Conservation (phyloP, 228 moss, liverwort and hornwort species). For the Sphagnum fallax region DNA sequence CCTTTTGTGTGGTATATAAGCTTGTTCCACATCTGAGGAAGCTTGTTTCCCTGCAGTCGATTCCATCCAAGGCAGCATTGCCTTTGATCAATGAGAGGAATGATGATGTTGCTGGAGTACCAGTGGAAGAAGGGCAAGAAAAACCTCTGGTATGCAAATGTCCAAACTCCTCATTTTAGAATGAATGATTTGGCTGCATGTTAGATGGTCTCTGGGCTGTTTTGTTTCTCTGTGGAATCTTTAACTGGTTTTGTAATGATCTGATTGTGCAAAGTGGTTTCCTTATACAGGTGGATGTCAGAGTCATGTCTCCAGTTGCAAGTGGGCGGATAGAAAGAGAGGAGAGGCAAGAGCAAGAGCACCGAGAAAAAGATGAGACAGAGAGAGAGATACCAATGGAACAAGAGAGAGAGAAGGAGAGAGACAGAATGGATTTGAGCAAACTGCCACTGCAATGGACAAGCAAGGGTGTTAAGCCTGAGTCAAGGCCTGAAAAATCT, state of each 20-base stretch:
- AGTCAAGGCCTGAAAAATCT: conserved; percentile 51
- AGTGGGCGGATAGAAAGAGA: conserved; percentile 29
- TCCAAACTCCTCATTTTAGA: background rate
- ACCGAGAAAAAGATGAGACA: conserved; percentile 26
- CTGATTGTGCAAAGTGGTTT: background rate
- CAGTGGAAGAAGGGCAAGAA: conserved; percentile 2
- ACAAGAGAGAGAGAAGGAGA: conserved; percentile 26
- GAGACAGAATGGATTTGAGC: conserved; percentile 39
- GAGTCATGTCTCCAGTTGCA: conserved; percentile 13
- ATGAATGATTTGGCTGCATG: background rate
- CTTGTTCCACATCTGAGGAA: background rate
- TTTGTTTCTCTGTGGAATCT: background rate
- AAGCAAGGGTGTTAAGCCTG: conserved; percentile 41
- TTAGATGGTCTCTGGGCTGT: background rate
- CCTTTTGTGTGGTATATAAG: background rate
- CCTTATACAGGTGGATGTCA: conserved; percentile 40
- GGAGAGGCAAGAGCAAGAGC: conserved; percentile 11
- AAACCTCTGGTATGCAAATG: conserved; percentile 8
- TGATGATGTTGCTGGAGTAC: conserved; percentile 6
- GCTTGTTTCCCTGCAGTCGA: conserved; percentile 6
- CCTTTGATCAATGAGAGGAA: conserved; percentile 4
- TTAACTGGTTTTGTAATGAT: background rate
- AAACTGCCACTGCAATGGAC: conserved; percentile 29
- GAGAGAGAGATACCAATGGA: conserved; percentile 35
- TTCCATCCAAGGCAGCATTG: conserved; percentile 15